Base-by-base conservation (phyloP, 1,139 yeast genomes). In the Nakaseomyces nivariensis region DNA sequence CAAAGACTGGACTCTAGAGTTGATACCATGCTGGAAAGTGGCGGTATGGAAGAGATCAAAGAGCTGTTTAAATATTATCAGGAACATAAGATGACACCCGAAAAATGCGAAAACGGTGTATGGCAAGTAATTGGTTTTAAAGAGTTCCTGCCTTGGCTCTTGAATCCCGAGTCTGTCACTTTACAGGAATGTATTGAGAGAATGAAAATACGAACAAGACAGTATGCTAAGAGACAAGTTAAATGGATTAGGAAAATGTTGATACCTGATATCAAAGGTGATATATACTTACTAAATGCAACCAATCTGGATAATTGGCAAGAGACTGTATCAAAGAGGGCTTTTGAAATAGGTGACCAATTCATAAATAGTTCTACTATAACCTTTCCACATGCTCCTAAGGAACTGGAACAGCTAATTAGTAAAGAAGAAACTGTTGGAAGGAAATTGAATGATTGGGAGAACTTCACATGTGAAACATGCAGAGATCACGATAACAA, bases 41-140 rank as follows among this genome's bases (percentile, higher is more conserved):
- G 90, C 0, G 96, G 88, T 0, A 58, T 84, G 44, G 72, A 73
- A 0, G 98, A 92, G 64, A 77, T 92, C 10, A 62, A 74, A 7
- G 77, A 79, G 48, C 63, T 92, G 63, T 81, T 75, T 60, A 60
- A 67, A 0, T 71, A 67, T 38, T 83, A 75, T 54, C 51, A 58
- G 29, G 41, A 51, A 0, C 50, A 58, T 0, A 47, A 49, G 0
- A 55, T 55, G 29, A 55, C 61, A 0, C 70, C 70, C 1, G 63
- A 59, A 26, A 79, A 78, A 49, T 69, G 80, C 50, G 83, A 86
- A 48, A 71, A 78, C 49, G 97, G 98, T 1, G 77, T 92, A 0
- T 90, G 89, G 88, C 98, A 92, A 67, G 96, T 88, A 1, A 89
- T 92, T 59, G 99, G 99, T 1, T 92, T 88, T 66, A 87, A 88